Evolutionary conservation across 495 filamentous ascomycete genomes (phyloP).

Genomic region (Xylaria sp.): DNA sequence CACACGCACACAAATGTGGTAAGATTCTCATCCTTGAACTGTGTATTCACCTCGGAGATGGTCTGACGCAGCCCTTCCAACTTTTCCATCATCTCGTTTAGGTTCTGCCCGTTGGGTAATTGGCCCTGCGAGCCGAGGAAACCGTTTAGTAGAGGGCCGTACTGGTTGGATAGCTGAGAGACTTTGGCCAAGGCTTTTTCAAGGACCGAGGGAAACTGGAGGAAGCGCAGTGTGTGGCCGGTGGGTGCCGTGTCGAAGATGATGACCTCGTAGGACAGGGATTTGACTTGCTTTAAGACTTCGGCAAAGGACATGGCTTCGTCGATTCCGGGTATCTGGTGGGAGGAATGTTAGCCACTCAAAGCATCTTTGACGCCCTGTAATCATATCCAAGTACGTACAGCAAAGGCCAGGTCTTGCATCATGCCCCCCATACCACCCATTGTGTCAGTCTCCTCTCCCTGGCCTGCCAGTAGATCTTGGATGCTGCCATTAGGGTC

Average conservation of each 20-base stretch:
- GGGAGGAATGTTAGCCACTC: conserved; percentile 2
- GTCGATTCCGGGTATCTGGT: conserved; percentile 94
- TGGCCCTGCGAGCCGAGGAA: conserved; percentile 82
- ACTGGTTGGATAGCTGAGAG: conserved; percentile 90
- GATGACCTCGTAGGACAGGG: conserved; percentile 97
- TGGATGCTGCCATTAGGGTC: conserved; percentile 98
- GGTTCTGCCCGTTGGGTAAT: conserved; percentile 87
- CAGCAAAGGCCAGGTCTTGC: conserved; percentile 70
- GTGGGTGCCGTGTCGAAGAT: conserved; percentile 99
- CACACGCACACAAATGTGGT: conserved; percentile 99
- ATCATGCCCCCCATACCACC: conserved; percentile 66
- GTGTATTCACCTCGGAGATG: conserved; percentile 93
- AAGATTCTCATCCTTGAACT: conserved; percentile 96
- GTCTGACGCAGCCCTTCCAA: conserved; percentile 91
- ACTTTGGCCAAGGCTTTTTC: conserved; percentile 98
- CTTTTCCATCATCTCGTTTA: conserved; percentile 90
- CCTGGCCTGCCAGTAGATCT: conserved; percentile 84
- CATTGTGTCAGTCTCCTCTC: conserved; percentile 69
- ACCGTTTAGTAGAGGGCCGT: conserved; percentile 94
- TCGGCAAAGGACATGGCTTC: conserved; percentile 99
- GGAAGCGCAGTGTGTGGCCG: conserved; percentile 98
- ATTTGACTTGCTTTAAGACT: conserved; percentile 98
- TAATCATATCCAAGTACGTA: conserved; percentile 39
- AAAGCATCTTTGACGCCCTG: neutral
- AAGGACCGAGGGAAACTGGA: conserved; percentile 97